A percentile compares a stretch with the other conserved stretches of the same genome.
phyloP scores from a whole-genome alignment of 192 early-diverging fungal species.

The Coemansia sp. region DNA sequence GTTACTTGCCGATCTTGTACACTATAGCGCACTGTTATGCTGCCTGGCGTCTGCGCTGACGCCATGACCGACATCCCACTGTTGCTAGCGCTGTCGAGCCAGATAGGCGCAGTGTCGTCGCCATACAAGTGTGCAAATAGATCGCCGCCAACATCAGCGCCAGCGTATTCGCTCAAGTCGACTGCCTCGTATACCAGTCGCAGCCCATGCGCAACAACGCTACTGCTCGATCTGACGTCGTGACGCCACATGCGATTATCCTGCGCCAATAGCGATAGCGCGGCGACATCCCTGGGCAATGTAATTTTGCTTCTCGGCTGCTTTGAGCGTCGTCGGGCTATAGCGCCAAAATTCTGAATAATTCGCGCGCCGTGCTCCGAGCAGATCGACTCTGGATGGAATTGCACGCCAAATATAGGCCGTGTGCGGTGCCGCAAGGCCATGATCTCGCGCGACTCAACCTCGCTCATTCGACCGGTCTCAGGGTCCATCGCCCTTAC shows the following conservation, averaged over 20 bases:
- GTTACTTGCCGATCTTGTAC: background rate
- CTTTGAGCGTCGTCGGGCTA: background rate
- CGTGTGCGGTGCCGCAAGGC: slow-evolving; percentile 68
- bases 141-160: background rate
- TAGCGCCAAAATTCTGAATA: slow-evolving; percentile 69
- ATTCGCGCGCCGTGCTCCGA: slow-evolving; percentile 75
- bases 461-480: background rate
- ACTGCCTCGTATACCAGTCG: slow-evolving; percentile 39
- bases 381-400: slow-evolving; percentile 96
- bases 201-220: background rate
- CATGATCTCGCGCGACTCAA: slow-evolving; percentile 65
- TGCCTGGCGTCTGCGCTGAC: slow-evolving; percentile 13
- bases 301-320: background rate
- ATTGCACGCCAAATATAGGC: slow-evolving; percentile 91
- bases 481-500: slow-evolving; percentile 11
- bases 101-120: slow-evolving; percentile 51
- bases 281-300: slow-evolving; percentile 11
- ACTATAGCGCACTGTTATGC: slow-evolving; percentile 41
- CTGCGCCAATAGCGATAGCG: slow-evolving; percentile 21
- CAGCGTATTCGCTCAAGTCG: background rate
- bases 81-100: slow-evolving; percentile 67
- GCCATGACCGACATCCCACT: slow-evolving; percentile 38
- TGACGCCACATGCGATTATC: slow-evolving; percentile 10
- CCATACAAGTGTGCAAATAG: slow-evolving; percentile 30
- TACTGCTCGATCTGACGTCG: background rate